Conservation (phyloP, 2,329 filamentous ascomycete species). For the Colletotrichum phormii region DNA sequence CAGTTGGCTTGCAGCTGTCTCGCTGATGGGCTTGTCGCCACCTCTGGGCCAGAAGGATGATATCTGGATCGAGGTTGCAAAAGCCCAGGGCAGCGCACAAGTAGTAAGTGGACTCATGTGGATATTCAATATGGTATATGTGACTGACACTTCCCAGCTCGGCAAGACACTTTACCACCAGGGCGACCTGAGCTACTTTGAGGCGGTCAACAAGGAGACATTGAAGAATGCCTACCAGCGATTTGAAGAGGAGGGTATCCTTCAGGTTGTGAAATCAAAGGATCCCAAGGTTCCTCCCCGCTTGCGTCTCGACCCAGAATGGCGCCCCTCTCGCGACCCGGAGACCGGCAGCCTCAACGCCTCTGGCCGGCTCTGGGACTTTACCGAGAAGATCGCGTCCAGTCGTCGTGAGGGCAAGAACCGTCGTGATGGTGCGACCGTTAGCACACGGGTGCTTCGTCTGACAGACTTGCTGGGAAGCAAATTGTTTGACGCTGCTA, state of each 20-base stretch:
- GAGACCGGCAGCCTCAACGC: conserved; percentile 71
- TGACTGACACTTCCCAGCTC: conserved; percentile 62
- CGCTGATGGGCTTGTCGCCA: conserved; percentile 86
- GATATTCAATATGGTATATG: rapidly evolving
- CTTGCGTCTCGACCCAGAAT: conserved; percentile 78
- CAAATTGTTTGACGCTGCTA: conserved; percentile 73
- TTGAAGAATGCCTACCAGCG: conserved; percentile 91
- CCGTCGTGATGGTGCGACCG: conserved; percentile 89
- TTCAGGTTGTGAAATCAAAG: conserved; percentile 78
- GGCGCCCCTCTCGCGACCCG: conserved; percentile 76
- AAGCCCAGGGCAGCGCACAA: conserved; percentile 85
- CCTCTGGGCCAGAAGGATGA: conserved; percentile 70
- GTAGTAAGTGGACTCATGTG: conserved; percentile 63
- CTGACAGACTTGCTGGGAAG: conserved; percentile 81
- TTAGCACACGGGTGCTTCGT: conserved; percentile 82
- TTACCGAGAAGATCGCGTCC: conserved; percentile 87
- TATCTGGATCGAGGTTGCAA: conserved; percentile 81
- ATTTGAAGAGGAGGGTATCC: conserved; percentile 91
- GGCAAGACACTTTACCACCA: conserved; percentile 98
- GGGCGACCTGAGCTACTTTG: conserved; percentile 96
- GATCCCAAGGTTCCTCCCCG: conserved; percentile 70
- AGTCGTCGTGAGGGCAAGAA: conserved; percentile 94
- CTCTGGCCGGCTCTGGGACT: conserved; percentile 87
- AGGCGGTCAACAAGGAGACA: conserved; percentile 98
- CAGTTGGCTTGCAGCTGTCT: conserved; percentile 90